Evolutionary conservation across 495 filamentous ascomycete genomes (phyloP), one percentile per base, ranked within the genome.

Genomic region (Xylaria scruposa): DNA sequence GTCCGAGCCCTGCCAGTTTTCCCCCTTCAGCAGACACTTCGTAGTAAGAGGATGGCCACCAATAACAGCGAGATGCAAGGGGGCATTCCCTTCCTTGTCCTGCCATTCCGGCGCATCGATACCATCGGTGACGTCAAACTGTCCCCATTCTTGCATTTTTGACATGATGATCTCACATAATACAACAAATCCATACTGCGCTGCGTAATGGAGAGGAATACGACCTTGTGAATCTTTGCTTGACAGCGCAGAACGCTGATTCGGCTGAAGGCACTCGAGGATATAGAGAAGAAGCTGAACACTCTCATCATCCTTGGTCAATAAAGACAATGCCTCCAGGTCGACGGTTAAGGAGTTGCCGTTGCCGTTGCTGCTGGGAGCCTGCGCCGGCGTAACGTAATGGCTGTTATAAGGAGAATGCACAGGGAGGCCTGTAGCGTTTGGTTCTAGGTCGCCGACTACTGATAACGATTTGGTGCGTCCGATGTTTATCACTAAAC

Each of bases 191-290:
- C 96, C 96, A 79, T 96, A 97, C 81, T 98, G 94, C 0, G 96
- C 96, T 4, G 94, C 95, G 80, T 99, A 99, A 78, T 99, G 96
- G 36, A 99, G 84, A 33, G 96, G 94, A 44, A 94, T 89, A 12
- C 96, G 93, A 6, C 94, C 94, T 62, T 94, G 92, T 2, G 88
- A 78, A 82, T 99, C 96, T 68, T 85, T 90, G 26, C 86, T 86
- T 56, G 86, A 82, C 29, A 99, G 78, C 4, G 92, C 90, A n/a
- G 75, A 64, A 13, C 91, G 87, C 72, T 98, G 96, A 13, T 87
- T 77, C 2, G 88, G 86, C n/a, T 83, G 85, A 51, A 99, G 85
- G 8, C 86, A 81, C 29, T 93, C 88, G 17, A 99, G 84, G 24
- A 98, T 76, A 77, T 91, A 92, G 21, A 86, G 81, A 26, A 99